Evolutionary conservation across 768 basidiomycete genomes (phyloP).

Genomic region (Crucibulum laeve): DNA sequence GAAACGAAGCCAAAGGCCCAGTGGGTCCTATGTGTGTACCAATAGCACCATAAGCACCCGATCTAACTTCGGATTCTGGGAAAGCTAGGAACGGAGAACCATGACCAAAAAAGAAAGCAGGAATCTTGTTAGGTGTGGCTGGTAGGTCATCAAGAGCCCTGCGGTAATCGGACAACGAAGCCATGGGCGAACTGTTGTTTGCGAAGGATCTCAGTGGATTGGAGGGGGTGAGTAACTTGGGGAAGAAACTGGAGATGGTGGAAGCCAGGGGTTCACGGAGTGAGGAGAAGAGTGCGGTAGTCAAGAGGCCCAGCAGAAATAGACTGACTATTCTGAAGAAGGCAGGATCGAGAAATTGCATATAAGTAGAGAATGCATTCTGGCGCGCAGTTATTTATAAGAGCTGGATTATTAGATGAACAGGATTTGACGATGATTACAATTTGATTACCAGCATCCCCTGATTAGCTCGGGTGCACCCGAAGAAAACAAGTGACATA

Average conservation of each 20-base stretch:
- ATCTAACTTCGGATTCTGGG: slow-evolving; percentile 16
- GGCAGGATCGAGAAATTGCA: not conserved
- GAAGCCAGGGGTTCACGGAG: not conserved
- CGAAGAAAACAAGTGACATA: too few relatives aligned
- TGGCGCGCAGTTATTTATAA: too few relatives aligned
- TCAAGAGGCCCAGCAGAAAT: not conserved
- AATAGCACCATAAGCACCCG: slow-evolving; percentile 12
- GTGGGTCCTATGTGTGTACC: slow-evolving; percentile 36
- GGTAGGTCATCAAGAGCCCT: slow-evolving; percentile 53
- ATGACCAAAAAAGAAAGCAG: slow-evolving; percentile 75
- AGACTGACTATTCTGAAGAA: not conserved
- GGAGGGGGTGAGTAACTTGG: not conserved
- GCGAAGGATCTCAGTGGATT: not conserved
- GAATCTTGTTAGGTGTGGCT: slow-evolving; percentile 54
- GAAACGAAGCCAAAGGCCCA: slow-evolving; percentile 53
- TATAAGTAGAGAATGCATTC: too few relatives aligned
- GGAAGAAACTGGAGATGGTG: slow-evolving; percentile 1
- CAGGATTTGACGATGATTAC: too few relatives aligned
- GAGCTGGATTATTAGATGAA: too few relatives aligned
- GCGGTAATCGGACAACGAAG: slow-evolving; percentile 41
- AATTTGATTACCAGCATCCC: too few relatives aligned
- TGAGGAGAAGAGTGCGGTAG: not conserved
- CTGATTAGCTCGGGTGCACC: too few relatives aligned
- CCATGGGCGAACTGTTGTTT: slow-evolving; percentile 16
- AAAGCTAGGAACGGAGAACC: slow-evolving; percentile 54